Percentiles rank a stretch among this genome's conserved stretches.
Conservation (phyloP, 148 eudicot genomes). For the Diospyros kaki region DNA sequence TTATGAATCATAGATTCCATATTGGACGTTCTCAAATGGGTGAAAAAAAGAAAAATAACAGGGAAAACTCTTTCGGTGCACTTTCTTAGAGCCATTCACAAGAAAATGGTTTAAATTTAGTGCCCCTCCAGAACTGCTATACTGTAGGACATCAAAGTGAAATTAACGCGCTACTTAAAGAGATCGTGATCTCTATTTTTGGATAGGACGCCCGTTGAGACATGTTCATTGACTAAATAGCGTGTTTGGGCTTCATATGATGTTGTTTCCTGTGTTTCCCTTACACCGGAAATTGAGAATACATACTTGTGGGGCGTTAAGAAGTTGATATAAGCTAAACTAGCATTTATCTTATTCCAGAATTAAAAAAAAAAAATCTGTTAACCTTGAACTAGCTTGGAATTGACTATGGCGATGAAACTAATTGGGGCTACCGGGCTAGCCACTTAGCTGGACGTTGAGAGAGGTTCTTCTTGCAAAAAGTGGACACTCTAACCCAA, state of each 20-base stretch:
- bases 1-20: not conserved
- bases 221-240: not conserved
- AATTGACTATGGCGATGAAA: not conserved
- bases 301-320: not conserved
- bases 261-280: not conserved
- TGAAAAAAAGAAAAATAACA: not conserved
- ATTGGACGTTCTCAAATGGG: not conserved
- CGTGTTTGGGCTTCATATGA: not conserved
- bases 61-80: not conserved
- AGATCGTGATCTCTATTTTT: not conserved
- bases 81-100: not conserved
- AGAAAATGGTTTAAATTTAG: not conserved
- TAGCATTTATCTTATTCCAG: no score
- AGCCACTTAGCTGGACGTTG: no score
- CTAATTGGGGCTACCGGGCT: not conserved
- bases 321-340: not conserved
- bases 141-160: not conserved
- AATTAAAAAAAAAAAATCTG: no score
- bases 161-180: not conserved
- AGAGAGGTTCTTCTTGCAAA: no score
- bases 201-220: not conserved
- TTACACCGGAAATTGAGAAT: not conserved
- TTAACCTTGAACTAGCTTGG: not conserved
- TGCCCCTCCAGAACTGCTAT: no score
- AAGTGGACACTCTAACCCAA: no score